phyloP scores from a whole-genome alignment of 306 rosid species.

The Acacia melanoxylon region DNA sequence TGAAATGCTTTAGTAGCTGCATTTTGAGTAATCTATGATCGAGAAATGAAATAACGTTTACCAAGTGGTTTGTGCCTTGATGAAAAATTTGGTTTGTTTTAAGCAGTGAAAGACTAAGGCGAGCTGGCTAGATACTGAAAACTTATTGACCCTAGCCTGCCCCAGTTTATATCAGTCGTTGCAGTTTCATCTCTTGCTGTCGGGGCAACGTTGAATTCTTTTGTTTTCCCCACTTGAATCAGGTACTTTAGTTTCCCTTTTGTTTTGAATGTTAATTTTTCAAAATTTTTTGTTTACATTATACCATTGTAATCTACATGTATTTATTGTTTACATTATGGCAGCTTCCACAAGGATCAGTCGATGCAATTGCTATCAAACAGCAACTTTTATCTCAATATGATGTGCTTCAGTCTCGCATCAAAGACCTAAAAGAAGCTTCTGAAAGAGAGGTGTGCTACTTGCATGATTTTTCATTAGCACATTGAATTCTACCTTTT shows the following conservation, averaged over 20 bases:
- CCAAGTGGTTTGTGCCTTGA: not conserved
- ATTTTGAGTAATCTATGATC: conserved; percentile 16
- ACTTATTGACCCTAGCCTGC: conserved; percentile 80
- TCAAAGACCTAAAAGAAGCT: no score
- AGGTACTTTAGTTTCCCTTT: conserved; percentile 44
- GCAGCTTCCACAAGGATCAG: conserved; percentile 88
- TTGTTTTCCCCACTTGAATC: conserved; percentile 68
- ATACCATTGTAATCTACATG: not conserved
- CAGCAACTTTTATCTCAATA: conserved; percentile 92
- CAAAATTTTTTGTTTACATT: not conserved
- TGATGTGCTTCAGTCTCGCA: conserved; percentile 86
- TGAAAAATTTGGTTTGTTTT: conserved; percentile 20
- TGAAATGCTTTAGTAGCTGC: conserved; percentile 14
- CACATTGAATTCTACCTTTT: conserved; percentile 1
- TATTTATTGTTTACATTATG: conserved; percentile 26
- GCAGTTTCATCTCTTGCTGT: conserved; percentile 77
- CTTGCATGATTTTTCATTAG: conserved; percentile 33
- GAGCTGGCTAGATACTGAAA: conserved; percentile 20
- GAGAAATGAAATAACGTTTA: not conserved
- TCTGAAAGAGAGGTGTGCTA: conserved; percentile 83
- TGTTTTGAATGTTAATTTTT: not conserved
- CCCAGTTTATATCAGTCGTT: conserved; percentile 67
- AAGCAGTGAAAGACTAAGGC: conserved; percentile 21
- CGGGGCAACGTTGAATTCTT: conserved; percentile 70
- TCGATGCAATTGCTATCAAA: conserved; percentile 71